Evolutionary conservation across 768 basidiomycete species (phyloP).

Genomic region (Leccinum barrowsii): DNA sequence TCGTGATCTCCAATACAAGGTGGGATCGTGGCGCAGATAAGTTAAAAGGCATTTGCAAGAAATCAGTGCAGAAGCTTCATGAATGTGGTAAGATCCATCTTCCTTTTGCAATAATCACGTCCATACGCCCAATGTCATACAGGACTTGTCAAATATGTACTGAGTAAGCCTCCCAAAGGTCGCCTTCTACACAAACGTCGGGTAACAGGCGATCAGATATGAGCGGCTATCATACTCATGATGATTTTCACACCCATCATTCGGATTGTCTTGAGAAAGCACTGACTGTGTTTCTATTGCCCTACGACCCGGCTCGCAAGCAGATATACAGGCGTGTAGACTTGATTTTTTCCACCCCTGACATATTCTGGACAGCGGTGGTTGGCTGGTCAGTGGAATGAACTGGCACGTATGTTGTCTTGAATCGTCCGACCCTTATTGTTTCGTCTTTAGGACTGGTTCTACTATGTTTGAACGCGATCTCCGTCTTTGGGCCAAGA

Average conservation of each 20-base stretch:
- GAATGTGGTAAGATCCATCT: conserved; percentile 45
- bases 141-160: conserved; percentile 80
- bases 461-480: conserved; percentile 90
- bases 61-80: conserved; percentile 55
- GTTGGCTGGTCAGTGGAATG: conserved; percentile 69
- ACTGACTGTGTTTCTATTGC: conserved; percentile 73
- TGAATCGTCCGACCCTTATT: background rate
- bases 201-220: conserved; percentile 42
- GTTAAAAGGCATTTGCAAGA: conserved; percentile 61
- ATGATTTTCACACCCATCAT: conserved; percentile 52
- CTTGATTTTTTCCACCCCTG: conserved; percentile 73
- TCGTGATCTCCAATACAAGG: conserved; percentile 77
- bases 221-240: conserved; percentile 55
- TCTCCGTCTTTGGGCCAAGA: conserved; percentile 70
- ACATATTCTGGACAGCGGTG: conserved; percentile 84
- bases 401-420: background rate
- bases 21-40: conserved; percentile 38
- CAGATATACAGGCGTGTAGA: conserved; percentile 71
- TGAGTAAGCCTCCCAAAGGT: conserved; percentile 51
- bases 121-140: background rate
- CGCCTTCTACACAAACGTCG: background rate
- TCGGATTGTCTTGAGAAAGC: conserved; percentile 85
- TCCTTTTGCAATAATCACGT: background rate
- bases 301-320: conserved; percentile 33
- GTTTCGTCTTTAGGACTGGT: conserved; percentile 57